Evolutionary conservation across 2,329 filamentous ascomycete species (phyloP), one percentile per base, ranked within the genome.

Genomic region (Scedosporium apiospermum): DNA sequence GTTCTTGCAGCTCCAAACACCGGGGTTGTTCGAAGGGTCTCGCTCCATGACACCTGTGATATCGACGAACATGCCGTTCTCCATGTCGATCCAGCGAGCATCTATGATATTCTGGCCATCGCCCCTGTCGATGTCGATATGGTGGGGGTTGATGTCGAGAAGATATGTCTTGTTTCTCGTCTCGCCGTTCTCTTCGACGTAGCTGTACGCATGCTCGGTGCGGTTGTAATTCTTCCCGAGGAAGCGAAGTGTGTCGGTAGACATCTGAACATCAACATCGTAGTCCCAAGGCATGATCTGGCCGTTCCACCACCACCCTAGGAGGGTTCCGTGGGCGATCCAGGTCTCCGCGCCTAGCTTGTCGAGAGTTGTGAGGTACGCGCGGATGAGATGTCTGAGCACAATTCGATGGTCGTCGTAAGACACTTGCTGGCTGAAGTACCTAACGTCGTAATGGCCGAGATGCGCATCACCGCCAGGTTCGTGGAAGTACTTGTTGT

Each of bases 281-380:
- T 86, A 89, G 73, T 95, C 90, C 90, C 90, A 93, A 0, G 90
- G 89, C 76, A 93, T 85, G 70, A 90, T 86, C 74, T 85, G 76
- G 51, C 79, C 82, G 71, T 91, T 93, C 91, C 91, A 96, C 89
- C 89, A 95, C 91, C 91, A 96, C 12, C 90, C 91, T 23, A 96
- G 77, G 59, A 95, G 76, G 4, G 90, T 92, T 58, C 91, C 91
- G 73, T 96, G 91, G 46, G 91, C 90, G 64, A 96, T 85, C 91
- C 91, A 95, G 0, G 91, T 93, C 74, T 93, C 89, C 65, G 91
- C 75, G 6, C 84, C 83, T 62, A 87, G 78, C 18, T 82, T 77
- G 55, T 79, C 77, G 72, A 90, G 88, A 63, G 84, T 86, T 57
- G 80, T 79, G 55, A 95, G 80, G 75, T 95, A 95, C 60, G 89